A percentile compares a stretch with the other conserved stretches of the same genome.
Conservation (phyloP, 2,329 filamentous ascomycete genomes). For the Didymella arachidicola region DNA sequence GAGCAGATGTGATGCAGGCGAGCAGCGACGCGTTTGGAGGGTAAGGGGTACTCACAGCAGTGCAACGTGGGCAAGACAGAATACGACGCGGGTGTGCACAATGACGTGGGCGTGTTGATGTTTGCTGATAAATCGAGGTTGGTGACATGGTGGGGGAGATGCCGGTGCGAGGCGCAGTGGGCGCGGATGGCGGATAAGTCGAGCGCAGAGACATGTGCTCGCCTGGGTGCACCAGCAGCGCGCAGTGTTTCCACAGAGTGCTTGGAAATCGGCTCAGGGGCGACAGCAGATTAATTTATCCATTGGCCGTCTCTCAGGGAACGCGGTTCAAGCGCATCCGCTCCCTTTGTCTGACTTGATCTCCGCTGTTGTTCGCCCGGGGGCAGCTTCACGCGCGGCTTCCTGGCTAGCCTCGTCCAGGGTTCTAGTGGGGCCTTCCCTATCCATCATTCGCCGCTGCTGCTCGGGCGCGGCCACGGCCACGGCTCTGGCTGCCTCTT, state of each 20-base stretch:
- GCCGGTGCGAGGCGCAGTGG: conserved; percentile 20
- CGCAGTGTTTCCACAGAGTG: conserved; percentile 4
- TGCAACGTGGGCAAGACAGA: conserved; percentile 8
- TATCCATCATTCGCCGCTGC: conserved; percentile 36
- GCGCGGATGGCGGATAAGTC: conserved; percentile 15
- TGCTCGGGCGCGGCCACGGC: conserved; percentile 20
- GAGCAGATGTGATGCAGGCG: neutral
- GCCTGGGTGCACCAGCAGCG: conserved; percentile 5
- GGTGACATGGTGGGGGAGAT: conserved; percentile 28
- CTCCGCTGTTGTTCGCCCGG: conserved; percentile 5
- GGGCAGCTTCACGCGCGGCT: conserved; percentile 16
- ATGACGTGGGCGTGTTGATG: conserved; percentile 28
- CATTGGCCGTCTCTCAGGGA: neutral
- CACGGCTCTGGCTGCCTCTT: conserved; percentile 30
- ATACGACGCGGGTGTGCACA: conserved; percentile 10
- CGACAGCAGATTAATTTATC: conserved; percentile 4
- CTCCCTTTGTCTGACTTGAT: conserved; percentile 19
- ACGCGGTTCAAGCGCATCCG: neutral
- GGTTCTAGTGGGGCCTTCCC: conserved; percentile 25
- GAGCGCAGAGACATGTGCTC: conserved; percentile 1
- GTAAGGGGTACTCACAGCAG: neutral
- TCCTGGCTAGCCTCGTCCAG: conserved; percentile 12
- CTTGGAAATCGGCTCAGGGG: conserved; percentile 18
- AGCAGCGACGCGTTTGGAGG: neutral
- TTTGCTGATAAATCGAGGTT: conserved; percentile 43